Conservation (phyloP, 148 eudicot genomes). For the Hydrangea macrophylla region DNA sequence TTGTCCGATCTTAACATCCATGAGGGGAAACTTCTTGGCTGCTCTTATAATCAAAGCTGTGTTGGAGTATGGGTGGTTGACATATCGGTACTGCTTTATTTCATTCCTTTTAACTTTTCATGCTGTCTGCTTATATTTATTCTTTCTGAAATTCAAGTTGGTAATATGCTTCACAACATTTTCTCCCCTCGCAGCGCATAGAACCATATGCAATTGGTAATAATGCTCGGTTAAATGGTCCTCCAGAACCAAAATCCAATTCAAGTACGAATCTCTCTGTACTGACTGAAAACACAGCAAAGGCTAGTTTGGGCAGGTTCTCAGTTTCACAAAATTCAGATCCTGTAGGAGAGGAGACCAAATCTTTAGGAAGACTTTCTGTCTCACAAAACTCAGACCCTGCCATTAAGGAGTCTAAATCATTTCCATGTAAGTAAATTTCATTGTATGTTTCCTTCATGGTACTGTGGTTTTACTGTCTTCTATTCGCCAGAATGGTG, state of each 20-base stretch:
- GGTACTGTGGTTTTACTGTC: not conserved
- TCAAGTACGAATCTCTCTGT: conserved; percentile 48
- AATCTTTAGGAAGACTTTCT: conserved; percentile 58
- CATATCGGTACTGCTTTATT: conserved; percentile 56
- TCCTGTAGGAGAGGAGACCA: conserved; percentile 55
- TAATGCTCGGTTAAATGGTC: conserved; percentile 46
- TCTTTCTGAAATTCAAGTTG: conserved; percentile 11
- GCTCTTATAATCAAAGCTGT: conserved; percentile 96
- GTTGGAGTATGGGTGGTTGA: conserved; percentile 99
- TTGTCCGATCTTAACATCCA: conserved; percentile 93
- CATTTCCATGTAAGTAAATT: conserved; percentile 56
- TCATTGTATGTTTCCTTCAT: conserved; percentile 1
- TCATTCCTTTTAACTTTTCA: not conserved
- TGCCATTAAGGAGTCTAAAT: conserved; percentile 57
- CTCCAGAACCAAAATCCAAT: conserved; percentile 48
- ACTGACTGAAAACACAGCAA: conserved; percentile 52
- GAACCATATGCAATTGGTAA: conserved; percentile 72
- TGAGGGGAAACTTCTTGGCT: conserved; percentile 97
- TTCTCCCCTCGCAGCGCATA: conserved; percentile 50
- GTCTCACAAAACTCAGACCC: conserved; percentile 51
- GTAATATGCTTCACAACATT: conserved; percentile 18
- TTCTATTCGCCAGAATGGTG: no score
- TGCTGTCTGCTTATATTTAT: conserved; percentile 7
- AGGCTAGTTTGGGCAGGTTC: conserved; percentile 55
- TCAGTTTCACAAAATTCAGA: conserved; percentile 71